These are phyloP conservation scores for Populus euphratica DNA, from an alignment of 345 rosid species.

Conservation along the genomic window DNA sequence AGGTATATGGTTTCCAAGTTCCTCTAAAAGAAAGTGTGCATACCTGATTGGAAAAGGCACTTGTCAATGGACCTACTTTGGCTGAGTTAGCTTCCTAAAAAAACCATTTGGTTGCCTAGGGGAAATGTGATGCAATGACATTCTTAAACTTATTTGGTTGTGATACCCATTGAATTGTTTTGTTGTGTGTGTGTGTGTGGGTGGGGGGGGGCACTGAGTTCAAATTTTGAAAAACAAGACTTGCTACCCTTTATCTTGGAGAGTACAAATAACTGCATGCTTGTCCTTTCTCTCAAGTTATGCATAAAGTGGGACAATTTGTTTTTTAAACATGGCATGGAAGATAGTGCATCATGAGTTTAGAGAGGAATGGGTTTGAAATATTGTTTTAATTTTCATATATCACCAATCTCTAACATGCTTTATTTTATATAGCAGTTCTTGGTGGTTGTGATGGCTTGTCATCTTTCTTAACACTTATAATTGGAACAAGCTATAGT, in stretches of 20 bases:
- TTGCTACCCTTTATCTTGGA: not conserved
- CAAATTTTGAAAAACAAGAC: not conserved
- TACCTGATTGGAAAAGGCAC: not conserved
- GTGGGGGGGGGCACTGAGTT: not conserved
- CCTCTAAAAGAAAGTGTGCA: not conserved
- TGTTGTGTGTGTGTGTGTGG: no score
- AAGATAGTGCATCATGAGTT: not conserved
- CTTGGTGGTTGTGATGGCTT: not conserved
- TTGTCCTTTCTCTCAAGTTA: not conserved
- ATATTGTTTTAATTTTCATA: not conserved
- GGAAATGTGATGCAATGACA: not conserved
- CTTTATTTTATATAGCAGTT: not conserved
- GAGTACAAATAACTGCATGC: not conserved
- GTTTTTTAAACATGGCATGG: not conserved
- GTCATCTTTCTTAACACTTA: not conserved
- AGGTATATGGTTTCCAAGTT: conserved; percentile 42
- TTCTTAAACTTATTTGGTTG: not conserved
- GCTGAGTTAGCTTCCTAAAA: not conserved
- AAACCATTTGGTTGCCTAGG: not conserved
- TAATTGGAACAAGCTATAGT: not conserved
- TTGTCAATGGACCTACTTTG: not conserved
- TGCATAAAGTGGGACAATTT: not conserved
- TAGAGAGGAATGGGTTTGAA: not conserved
- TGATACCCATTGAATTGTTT: not conserved
- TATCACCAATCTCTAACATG: not conserved